These are phyloP conservation scores for Pleoardoris graminearum DNA, from an alignment of 2,329 filamentous ascomycete species.

Conservation along the genomic window DNA sequence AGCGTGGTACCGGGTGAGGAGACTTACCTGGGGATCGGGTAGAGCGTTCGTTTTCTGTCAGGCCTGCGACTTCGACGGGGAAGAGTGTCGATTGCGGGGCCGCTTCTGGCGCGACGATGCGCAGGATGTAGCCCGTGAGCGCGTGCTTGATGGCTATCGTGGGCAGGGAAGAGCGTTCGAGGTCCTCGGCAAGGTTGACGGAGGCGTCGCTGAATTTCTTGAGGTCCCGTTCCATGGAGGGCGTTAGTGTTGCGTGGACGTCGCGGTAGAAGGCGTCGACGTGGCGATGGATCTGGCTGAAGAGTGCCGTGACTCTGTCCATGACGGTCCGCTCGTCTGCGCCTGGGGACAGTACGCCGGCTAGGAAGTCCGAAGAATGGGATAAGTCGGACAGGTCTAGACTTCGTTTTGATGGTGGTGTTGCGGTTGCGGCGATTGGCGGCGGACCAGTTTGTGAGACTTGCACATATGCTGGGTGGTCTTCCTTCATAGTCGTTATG, in stretches of 20 bases:
- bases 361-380: conserved; percentile 17
- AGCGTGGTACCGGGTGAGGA: neutral
- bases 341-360: conserved; percentile 27
- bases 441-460: conserved; percentile 27
- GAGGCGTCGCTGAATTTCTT: conserved; percentile 26
- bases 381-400: conserved; percentile 13
- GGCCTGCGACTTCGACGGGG: conserved; percentile 26
- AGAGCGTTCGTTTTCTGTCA: conserved; percentile 12
- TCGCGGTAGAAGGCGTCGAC: conserved; percentile 41
- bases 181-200: conserved; percentile 28
- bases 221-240: conserved; percentile 38
- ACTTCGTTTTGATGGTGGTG: conserved; percentile 10
- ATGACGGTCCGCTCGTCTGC: conserved; percentile 29
- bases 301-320: conserved; percentile 26
- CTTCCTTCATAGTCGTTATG: conserved; percentile 24
- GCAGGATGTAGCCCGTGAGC: conserved; percentile 30
- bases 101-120: conserved; percentile 23
- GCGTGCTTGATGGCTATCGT: conserved; percentile 38
- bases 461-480: conserved; percentile 31
- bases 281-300: conserved; percentile 32
- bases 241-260: conserved; percentile 39
- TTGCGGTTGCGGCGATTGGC: conserved; percentile 7
- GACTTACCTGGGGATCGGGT: conserved; percentile 10
- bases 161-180: conserved; percentile 29
- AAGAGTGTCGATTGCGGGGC: conserved; percentile 25